Base-by-base conservation (phyloP, 1,139 yeast species). In the Hanseniaspora gamundiae region DNA sequence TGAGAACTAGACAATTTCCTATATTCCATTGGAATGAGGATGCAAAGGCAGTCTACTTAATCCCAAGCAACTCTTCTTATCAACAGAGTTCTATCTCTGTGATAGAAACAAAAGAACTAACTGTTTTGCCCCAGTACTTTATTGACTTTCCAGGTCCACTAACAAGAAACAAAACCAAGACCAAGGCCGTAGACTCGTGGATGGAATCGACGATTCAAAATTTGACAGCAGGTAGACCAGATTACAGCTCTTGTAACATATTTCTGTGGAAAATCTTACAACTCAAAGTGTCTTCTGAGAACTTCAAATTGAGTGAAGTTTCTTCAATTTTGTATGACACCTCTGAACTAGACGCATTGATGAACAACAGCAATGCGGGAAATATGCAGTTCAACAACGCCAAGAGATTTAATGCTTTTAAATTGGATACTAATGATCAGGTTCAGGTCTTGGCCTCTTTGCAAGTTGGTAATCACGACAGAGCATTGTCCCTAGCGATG, bases 11-110 rank as follows among this genome's bases (percentile, higher is more conserved):
- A 46, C 95, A 85, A 58, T 83, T 82, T 59, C 95, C 95, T 0
- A 60, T 87, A 30, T 82, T 86, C 58, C 68, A 73, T 46, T 87
- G 94, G 84, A 74, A 84, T 40, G 64, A 67, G 33, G 65, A 73
- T 5, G 66, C 67, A 10, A 70, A 66, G 42, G 58, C 73, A 17
- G 69, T 70, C 1, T 64, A 67, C 33, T 67, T 70, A 43, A 54
- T 74, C 31, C 78, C 82, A 5, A 54, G 67, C 7, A 41, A 33
- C 13, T 35, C 43, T 14, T 5, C 28, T 28, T 20, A 41, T 26
- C 43, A 41, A 39, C 43, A 38, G 19, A 33, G n/a, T 9, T 13
- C 24, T 10, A 33, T 46, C 9, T 29, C 42, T 20, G 27, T 43
- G 13, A 19, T 22, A 19, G 41, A 36, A 17, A 21, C 42, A 8